Base-by-base conservation (phyloP, 495 filamentous ascomycete genomes). In the Aspergillus nidulans region DNA sequence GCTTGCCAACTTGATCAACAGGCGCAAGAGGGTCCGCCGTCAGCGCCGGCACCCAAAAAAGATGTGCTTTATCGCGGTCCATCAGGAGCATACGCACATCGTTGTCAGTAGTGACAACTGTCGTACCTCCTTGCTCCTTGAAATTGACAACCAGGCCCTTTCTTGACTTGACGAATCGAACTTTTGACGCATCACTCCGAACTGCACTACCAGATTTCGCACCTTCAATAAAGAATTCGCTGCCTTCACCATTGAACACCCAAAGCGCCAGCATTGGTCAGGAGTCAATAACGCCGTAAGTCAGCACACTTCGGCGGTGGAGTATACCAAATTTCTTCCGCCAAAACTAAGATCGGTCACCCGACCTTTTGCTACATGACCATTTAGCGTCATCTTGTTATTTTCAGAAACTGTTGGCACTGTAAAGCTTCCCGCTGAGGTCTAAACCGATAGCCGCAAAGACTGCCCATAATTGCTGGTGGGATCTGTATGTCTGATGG, bases 331-430 rank as follows among this genome's bases (percentile, higher is more conserved):
- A 8, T 69, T 81, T 2, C 70, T 69, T 13, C 76, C 76, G 12
- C 73, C 77, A 38, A 90, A 62, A 39, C 81, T 70, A 52, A 89
- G 90, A 65, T 91, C 85, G 6, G 81, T 83, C 19, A 89, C 82
- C 57, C 85, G 79, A 38, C 83, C 74, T 61, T 89, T 89, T 0
- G 83, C 85, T 63, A 91, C 87, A 25, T 85, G 75, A 0, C 87
- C 85, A 59, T 80, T 76, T 2, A 91, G 69, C 0, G 72, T 78
- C n/a, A 91, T 28, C 26, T 28, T 28, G 71, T 0, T 64, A 69
- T n/a, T 76, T 75, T 13, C 78, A 79, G 0, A 85, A 61, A 28
- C 26, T 42, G 81, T 81, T 4, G 86, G 86, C 26, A 89, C 72
- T 0, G 72, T 79, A 21, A 87, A 42, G 18, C 66, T 68, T 3